Evolutionary conservation across 352 stramenopile species (phyloP).

Genomic region (Saprolegnia diclina): DNA sequence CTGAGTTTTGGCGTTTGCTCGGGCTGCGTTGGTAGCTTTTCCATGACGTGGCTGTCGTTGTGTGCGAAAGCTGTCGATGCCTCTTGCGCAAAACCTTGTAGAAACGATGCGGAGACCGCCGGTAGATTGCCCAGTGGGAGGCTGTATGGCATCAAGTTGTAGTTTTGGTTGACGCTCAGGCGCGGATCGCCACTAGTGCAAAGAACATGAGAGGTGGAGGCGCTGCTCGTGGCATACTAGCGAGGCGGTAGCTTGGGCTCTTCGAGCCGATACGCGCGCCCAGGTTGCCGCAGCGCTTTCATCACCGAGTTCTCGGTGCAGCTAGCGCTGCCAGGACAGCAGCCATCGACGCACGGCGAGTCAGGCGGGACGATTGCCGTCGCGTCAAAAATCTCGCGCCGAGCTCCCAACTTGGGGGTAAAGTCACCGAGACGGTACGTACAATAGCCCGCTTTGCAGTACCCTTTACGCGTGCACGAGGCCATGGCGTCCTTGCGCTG

Average conservation of each 20-base stretch:
- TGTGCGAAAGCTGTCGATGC: not conserved
- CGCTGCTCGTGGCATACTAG: constrained; percentile 38
- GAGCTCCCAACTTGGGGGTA: constrained; percentile 44
- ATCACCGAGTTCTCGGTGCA: constrained; percentile 51
- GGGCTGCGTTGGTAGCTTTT: too few species aligned
- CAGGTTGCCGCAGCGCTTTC: constrained; percentile 36
- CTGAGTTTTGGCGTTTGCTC: not conserved
- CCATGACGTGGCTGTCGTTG: not conserved
- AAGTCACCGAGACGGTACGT: constrained; percentile 54
- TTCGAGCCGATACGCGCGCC: constrained; percentile 48
- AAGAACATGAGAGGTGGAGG: not conserved
- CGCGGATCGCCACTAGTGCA: constrained; percentile 50
- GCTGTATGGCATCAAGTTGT: constrained; percentile 73
- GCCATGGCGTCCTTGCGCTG: constrained; percentile 57
- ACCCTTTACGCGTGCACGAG: constrained; percentile 65
- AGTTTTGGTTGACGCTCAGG: constrained; percentile 65
- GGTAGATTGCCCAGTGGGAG: constrained; percentile 59
- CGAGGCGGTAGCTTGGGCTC: constrained; percentile 47
- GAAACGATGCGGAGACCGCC: not conserved
- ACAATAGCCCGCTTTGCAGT: constrained; percentile 79
- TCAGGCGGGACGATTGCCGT: constrained; percentile 45
- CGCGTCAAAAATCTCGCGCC: constrained; percentile 54
- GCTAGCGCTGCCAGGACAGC: constrained; percentile 37
- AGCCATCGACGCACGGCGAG: constrained; percentile 61
- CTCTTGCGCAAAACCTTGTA: not conserved